Conservation (phyloP, 208 protist species). For the Lotmaria passim region DNA sequence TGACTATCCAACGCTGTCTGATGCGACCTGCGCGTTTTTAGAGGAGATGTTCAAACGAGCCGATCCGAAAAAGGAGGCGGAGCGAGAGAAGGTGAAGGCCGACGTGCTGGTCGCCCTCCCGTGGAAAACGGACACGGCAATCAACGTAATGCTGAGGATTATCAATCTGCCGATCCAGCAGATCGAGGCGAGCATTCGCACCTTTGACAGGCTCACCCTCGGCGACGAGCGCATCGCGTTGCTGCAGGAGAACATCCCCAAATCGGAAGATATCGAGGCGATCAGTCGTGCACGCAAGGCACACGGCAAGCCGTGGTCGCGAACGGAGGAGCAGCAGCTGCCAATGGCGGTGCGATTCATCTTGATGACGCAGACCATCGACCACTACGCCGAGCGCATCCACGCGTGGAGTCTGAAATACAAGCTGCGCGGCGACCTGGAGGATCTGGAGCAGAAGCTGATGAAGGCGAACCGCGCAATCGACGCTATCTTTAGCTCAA, state of each 20-base stretch:
- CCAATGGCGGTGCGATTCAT: slow-evolving; percentile 69
- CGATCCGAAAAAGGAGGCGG: slow-evolving; percentile 19
- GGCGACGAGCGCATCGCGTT: slow-evolving; percentile 68
- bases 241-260: slow-evolving; percentile 75
- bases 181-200: slow-evolving; percentile 73
- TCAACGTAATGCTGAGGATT: slow-evolving; percentile 80
- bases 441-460: slow-evolving; percentile 67
- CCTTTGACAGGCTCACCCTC: slow-evolving; percentile 79
- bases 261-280: slow-evolving; percentile 51
- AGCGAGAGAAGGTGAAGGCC: slow-evolving; percentile 20
- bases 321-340: slow-evolving; percentile 52
- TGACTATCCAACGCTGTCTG: slow-evolving; percentile 7
- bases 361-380: slow-evolving; percentile 75
- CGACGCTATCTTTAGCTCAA: slow-evolving; percentile 46
- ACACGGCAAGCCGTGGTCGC: slow-evolving; percentile 48
- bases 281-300: slow-evolving; percentile 49
- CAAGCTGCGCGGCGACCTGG: slow-evolving; percentile 50
- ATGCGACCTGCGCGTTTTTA: slow-evolving; percentile 15
- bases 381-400: slow-evolving; percentile 70
- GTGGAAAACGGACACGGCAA: slow-evolving; percentile 64
- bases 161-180: slow-evolving; percentile 78
- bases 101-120: slow-evolving; percentile 38
- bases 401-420: slow-evolving; percentile 77
- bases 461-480: slow-evolving; percentile 40
- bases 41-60: slow-evolving; percentile 39